phyloP scores from a whole-genome alignment of 768 basidiomycete species.

The Dacryopinax spathularia region DNA sequence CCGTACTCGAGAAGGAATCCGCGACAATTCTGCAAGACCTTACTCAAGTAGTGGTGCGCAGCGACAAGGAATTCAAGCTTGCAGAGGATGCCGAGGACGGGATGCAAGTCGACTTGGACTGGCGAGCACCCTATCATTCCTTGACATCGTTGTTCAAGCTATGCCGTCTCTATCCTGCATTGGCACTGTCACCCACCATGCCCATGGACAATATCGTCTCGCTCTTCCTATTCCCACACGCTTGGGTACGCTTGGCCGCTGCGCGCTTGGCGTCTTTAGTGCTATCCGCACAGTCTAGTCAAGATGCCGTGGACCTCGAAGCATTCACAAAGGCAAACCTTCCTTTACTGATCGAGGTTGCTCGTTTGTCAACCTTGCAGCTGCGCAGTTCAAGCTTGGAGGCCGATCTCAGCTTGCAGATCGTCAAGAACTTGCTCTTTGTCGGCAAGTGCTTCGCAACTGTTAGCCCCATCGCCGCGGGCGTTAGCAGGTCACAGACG shows the following conservation, averaged over 20 bases:
- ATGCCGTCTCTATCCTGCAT: slow-evolving; percentile 33
- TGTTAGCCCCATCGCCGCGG: slow-evolving; percentile 6
- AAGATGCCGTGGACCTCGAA: not conserved
- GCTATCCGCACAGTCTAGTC: not conserved
- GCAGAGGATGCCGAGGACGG: slow-evolving; percentile 26
- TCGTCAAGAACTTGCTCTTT: slow-evolving; percentile 87
- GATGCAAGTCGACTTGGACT: slow-evolving; percentile 48
- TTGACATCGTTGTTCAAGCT: slow-evolving; percentile 53
- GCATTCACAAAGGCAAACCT: not conserved
- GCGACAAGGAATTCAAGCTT: slow-evolving; percentile 28
- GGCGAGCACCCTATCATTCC: slow-evolving; percentile 74
- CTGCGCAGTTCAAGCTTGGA: slow-evolving; percentile 72
- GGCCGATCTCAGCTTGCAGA: slow-evolving; percentile 56
- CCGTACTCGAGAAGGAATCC: slow-evolving; percentile 34
- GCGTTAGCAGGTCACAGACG: not conserved
- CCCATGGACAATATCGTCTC: slow-evolving; percentile 48
- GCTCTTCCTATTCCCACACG: slow-evolving; percentile 77
- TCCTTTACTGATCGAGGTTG: slow-evolving; percentile 42
- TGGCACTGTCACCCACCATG: slow-evolving; percentile 23
- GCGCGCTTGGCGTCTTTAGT: slow-evolving; percentile 35
- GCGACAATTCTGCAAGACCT: slow-evolving; percentile 44
- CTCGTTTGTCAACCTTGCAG: slow-evolving; percentile 58
- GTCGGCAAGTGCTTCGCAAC: slow-evolving; percentile 65
- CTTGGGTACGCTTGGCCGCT: slow-evolving; percentile 80
- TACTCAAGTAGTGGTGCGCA: slow-evolving; percentile 33